Evolutionary conservation across 805 yeast genomes (phyloP).

Genomic region (Yamadazyma phyllophila): DNA sequence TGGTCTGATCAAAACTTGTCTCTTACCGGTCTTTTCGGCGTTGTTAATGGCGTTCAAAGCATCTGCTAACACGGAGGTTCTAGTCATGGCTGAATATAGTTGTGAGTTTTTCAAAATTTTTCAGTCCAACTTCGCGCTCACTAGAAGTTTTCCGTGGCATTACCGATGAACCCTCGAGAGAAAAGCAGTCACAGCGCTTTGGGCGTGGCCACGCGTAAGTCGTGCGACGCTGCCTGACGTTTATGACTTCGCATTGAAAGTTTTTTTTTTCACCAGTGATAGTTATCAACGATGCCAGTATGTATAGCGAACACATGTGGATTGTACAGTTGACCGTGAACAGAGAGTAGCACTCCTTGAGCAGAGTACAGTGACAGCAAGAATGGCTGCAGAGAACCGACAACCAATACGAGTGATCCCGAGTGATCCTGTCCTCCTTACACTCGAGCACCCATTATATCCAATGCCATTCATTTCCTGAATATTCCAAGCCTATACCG

Average conservation of each 20-base stretch:
- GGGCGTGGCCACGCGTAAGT: not conserved
- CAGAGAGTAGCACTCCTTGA: no score
- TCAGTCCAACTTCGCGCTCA: not conserved
- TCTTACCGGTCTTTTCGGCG: conserved; percentile 99
- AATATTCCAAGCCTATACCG: no score
- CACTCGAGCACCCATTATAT: no score
- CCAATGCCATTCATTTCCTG: no score
- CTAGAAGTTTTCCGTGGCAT: not conserved
- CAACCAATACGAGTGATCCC: no score
- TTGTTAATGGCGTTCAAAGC: conserved; percentile 97
- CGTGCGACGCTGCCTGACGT: not conserved
- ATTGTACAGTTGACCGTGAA: no score
- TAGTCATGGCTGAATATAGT: conserved; percentile 59
- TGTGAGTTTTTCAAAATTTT: conserved; percentile 5
- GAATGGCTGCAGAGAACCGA: no score
- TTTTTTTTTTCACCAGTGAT: conserved; percentile 8
- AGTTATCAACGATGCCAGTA: conserved; percentile 12
- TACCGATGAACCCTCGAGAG: not conserved
- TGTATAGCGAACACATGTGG: conserved; percentile 1
- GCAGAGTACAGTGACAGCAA: no score
- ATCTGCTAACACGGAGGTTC: conserved; percentile 98
- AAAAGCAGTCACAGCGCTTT: conserved; percentile 8
- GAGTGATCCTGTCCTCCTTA: no score
- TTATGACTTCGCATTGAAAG: not conserved
- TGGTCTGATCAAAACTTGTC: conserved; percentile 98